Evolutionary conservation across 768 basidiomycete genomes (phyloP).

Genomic region (Neoboletus magnificus): DNA sequence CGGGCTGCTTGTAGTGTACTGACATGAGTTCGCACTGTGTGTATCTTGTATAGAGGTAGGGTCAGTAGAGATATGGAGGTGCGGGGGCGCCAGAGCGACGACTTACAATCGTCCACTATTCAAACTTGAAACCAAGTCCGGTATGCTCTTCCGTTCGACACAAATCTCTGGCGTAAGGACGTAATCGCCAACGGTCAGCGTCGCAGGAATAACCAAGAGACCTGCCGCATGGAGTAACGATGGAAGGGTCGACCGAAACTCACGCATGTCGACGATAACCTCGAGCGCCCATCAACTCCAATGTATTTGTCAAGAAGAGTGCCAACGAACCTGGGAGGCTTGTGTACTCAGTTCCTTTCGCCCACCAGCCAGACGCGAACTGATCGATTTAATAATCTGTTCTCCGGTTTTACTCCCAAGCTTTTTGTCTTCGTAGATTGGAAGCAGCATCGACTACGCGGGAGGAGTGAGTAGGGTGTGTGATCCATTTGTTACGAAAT

Average conservation of each 20-base stretch:
- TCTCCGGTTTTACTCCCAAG: conserved; percentile 41
- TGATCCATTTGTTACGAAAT: background rate
- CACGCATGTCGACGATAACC: conserved; percentile 96
- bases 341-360: conserved; percentile 62
- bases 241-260: conserved; percentile 91
- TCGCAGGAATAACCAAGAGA: conserved; percentile 82
- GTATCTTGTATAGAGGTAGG: conserved; percentile 52
- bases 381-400: conserved; percentile 75
- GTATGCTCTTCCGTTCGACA: conserved; percentile 91
- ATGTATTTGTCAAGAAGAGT: background rate
- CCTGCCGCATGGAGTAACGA: conserved; percentile 83
- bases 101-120: conserved; percentile 90
- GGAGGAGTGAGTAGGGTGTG: background rate
- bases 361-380: conserved; percentile 83
- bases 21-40: conserved; percentile 98
- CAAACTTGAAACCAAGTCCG: conserved; percentile 91
- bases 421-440: conserved; percentile 64
- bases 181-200: conserved; percentile 94
- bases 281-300: conserved; percentile 26
- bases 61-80: background rate
- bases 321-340: conserved; percentile 53
- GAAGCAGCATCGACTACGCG: conserved; percentile 81
- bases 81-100: background rate
- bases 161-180: conserved; percentile 93
- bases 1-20: conserved; percentile 89